Percentiles rank a stretch among this genome's conserved stretches.
Conservation (phyloP, 805 yeast genomes). For the Pichia paraexigua region DNA sequence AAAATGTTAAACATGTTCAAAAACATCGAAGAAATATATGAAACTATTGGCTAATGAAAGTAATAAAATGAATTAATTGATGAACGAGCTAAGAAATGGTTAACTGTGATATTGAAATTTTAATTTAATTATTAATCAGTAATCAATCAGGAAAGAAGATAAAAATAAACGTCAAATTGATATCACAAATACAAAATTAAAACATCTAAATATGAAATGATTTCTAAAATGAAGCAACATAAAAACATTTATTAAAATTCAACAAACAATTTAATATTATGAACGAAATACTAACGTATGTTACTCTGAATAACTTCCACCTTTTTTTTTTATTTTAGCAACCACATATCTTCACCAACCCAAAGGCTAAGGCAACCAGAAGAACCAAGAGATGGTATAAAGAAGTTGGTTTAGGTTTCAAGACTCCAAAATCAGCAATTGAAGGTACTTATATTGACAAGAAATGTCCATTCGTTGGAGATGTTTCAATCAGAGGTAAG, state of each 20-base stretch:
- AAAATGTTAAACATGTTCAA: not conserved
- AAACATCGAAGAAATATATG: not conserved
- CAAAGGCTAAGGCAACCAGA: slow-evolving; percentile 98
- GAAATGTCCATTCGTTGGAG: slow-evolving; percentile 99
- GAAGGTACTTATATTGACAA: slow-evolving; percentile 99
- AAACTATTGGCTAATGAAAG: not conserved
- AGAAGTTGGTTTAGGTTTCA: slow-evolving; percentile 99
- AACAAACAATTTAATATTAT: too few relatives aligned
- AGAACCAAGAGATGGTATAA: slow-evolving; percentile 99
- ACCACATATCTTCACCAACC: slow-evolving; percentile 99
- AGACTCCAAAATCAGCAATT: slow-evolving; percentile 98
- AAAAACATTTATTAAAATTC: too few relatives aligned
- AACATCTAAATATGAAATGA: too few relatives aligned
- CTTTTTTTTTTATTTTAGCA: slow-evolving; percentile 47
- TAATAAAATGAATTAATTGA: not conserved
- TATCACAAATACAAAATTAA: too few relatives aligned
- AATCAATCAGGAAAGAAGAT: not conserved
- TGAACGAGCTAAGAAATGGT: not conserved
- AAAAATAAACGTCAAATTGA: not conserved
- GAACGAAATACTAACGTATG: slow-evolving; percentile 12
- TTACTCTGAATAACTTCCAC: too few relatives aligned
- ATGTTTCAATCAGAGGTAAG: slow-evolving; percentile 98
- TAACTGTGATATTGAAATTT: too few relatives aligned
- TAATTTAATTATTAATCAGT: too few relatives aligned
- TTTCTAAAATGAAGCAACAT: not conserved